Evolutionary conservation across 495 filamentous ascomycete species (phyloP), one percentile per base, ranked within the genome.

Genomic region (Neurospora sp.): DNA sequence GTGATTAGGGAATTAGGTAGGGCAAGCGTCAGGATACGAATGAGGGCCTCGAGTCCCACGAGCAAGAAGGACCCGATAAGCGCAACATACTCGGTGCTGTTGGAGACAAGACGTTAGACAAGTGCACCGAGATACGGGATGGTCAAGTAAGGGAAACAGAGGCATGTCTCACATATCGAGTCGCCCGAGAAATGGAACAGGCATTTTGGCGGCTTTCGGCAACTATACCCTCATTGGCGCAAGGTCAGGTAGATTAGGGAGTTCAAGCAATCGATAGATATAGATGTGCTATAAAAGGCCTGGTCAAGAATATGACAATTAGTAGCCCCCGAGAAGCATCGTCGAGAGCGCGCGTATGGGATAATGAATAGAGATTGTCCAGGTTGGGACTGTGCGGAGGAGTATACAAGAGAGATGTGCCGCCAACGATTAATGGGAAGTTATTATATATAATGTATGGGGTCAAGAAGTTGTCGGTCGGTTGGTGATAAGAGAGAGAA

Each of bases 21-120:
- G 70, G 92, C 92, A 70, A 97, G 89, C 3, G 96, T 98, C 70
- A 97, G 90, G n/a, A 97, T 82, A 72, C 94, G 88, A 74, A 97
- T 90, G 70, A 96, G 77, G 37, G 88, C 89, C 81, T 98, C 96
- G 45, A 97, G 84, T 66, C 90, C 85, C 54, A 98, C 89, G 42
- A 98, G 87, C 40, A 93, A 77, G 76, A 99, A 89, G 19, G 94
- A 97, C 54, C 89, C 89, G 48, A 94, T 82, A 54, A 99, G 89
- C 45, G 93, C 93, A 73, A 93, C 81, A 85, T 98, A 98, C 83
- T 99, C 94, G 80, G 84, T 84, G 82, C 91, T 93, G 77, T 34
- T 17, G 19, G 39, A 11, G 5, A 54, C 15, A 28, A 45, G 17
- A 43, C 0, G n/a, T 70, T 54, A 34, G 31, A 21, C 45, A 31